Evolutionary conservation across 176 grass and related monocot species (phyloP).

Genomic region (Musa troglodytarum): DNA sequence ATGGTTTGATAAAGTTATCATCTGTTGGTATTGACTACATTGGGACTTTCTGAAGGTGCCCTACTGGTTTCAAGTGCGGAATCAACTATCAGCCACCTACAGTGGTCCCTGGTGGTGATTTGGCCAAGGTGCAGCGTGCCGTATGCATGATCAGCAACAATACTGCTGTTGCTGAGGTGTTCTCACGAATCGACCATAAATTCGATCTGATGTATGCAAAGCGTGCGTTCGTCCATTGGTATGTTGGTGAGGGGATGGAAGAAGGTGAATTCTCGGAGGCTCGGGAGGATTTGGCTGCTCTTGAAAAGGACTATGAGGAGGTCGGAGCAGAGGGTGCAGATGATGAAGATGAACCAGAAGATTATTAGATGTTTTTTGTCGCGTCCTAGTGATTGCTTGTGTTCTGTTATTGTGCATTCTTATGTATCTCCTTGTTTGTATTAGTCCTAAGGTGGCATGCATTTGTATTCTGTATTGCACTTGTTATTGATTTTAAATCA

Average conservation of each 20-base stretch:
- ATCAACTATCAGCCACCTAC: constrained; percentile 89
- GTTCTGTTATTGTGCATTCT: neutral
- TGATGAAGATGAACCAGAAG: constrained; percentile 55
- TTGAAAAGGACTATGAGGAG: constrained; percentile 84
- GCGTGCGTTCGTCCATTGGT: constrained; percentile 82
- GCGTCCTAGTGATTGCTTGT: neutral
- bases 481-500: neutral
- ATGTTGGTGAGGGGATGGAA: constrained; percentile 81
- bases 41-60: constrained; percentile 36
- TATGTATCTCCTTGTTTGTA: neutral
- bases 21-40: neutral
- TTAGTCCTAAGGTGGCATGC: too few relatives aligned
- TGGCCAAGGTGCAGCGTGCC: constrained; percentile 84
- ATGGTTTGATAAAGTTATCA: neutral
- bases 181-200: constrained; percentile 82
- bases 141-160: constrained; percentile 98
- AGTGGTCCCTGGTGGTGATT: constrained; percentile 70
- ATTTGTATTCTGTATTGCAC: neutral
- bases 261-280: constrained; percentile 84
- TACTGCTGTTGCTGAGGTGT: constrained; percentile 75
- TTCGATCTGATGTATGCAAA: constrained; percentile 82
- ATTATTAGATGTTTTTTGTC: constrained; percentile 35
- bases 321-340: constrained; percentile 66
- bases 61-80: constrained; percentile 83
- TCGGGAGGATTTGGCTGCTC: constrained; percentile 73